phyloP scores from a whole-genome alignment of 352 stramenopile genomes.

The Pythium plurisporium region DNA sequence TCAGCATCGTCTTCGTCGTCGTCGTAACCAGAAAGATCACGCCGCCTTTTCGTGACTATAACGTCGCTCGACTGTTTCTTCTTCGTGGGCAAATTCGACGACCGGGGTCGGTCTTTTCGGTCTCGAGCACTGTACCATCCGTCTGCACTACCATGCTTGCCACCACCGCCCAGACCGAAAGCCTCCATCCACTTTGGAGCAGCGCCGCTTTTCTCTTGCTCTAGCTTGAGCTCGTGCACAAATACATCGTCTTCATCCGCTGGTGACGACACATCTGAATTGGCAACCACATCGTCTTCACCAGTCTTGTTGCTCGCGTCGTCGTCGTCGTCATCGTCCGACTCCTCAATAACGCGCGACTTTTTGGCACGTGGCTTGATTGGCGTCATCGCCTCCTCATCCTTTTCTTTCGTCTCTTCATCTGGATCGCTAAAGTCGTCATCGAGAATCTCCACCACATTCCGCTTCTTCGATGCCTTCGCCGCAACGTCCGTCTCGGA shows the following conservation, averaged over 20 bases:
- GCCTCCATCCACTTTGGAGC: slow-evolving; percentile 50
- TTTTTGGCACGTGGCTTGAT: slow-evolving; percentile 41
- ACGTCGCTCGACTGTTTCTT: neutral
- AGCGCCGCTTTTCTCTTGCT: slow-evolving; percentile 20
- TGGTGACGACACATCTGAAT: slow-evolving; percentile 48
- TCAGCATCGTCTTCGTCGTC: slow-evolving; percentile 41
- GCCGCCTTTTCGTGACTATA: slow-evolving; percentile 3
- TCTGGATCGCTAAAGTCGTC: slow-evolving; percentile 26
- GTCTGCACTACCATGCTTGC: slow-evolving; percentile 9
- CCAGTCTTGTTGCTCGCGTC: slow-evolving; percentile 15
- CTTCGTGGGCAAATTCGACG: slow-evolving; percentile 13
- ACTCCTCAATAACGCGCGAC: slow-evolving; percentile 60
- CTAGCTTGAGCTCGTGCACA: slow-evolving; percentile 28
- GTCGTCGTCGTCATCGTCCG: slow-evolving; percentile 37
- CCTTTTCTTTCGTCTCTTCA: slow-evolving; percentile 12
- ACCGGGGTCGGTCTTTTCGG: slow-evolving; percentile 7
- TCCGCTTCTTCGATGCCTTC: slow-evolving; percentile 22
- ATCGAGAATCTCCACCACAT: slow-evolving; percentile 27
- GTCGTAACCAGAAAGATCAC: slow-evolving; percentile 2
- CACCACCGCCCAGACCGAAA: slow-evolving; percentile 24
- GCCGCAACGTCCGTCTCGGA: slow-evolving; percentile 20
- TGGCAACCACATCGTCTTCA: slow-evolving; percentile 11
- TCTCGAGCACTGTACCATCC: slow-evolving; percentile 21
- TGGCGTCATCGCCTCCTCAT: slow-evolving; percentile 40
- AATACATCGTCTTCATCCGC: slow-evolving; percentile 33